Base-by-base conservation (phyloP, 2,329 filamentous ascomycete genomes). In the Decorospora gaudefroyi region DNA sequence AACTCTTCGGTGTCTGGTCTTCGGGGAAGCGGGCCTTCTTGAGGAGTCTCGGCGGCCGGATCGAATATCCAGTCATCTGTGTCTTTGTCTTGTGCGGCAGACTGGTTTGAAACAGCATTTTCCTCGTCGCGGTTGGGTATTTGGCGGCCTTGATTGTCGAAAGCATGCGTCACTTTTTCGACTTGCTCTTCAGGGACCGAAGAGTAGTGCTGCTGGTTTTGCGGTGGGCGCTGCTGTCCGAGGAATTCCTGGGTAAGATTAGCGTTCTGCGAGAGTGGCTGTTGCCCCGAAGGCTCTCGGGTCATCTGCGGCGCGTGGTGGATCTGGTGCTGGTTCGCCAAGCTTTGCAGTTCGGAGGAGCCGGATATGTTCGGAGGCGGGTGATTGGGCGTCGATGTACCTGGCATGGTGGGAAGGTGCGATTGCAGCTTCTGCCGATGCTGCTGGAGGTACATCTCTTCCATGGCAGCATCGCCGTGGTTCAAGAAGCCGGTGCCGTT, bases 11-110 rank as follows among this genome's bases (percentile, higher is more conserved):
- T 93, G 64, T 96, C 92, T 1, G 90, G 90, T 50, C 91, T 73
- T 49, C 81, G 75, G 8, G 84, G 72, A n/a, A n/a, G n/a, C 62
- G 76, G 72, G 8, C 77, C 67, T 41, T 78, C 78, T 36, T 77
- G 74, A 1, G 75, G 62, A 9, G 80, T 72, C 27, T 88, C 86
- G 0, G 81, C 73, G 38, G 84, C 76, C 6, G 83, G 79, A 46
- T 96, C 89, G 57, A 99, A 99, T 62, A 95, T 91, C 93, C 93
- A 99, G 6, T 82, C 88, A 62, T 96, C 91, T 0, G 73, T 49
- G 62, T 84, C 80, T 39, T 82, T 76, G 6, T 42, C 42, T 27
- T 50, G 43, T 16, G 72, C 62, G 11, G 72, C 57, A 25, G 76
- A 74, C 30, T 74, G 74, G 13, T 45, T 55, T 42, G 39, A 65